Evolutionary conservation across 2,329 filamentous ascomycete species (phyloP).

Genomic region (Stagonosporopsis vannaccii): DNA sequence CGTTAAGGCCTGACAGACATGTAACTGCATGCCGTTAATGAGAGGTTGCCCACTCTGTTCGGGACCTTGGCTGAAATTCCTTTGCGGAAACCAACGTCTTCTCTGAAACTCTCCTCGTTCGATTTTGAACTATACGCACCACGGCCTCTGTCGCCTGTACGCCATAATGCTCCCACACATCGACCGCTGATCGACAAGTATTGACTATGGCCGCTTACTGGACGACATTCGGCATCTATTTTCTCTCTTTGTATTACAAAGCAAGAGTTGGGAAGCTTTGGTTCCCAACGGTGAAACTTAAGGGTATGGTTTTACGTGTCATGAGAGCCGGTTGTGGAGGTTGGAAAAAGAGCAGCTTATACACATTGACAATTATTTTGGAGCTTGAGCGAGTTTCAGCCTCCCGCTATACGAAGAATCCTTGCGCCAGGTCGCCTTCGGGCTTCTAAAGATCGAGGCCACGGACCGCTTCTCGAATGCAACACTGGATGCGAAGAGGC

Average conservation of each 20-base stretch:
- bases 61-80: constrained; percentile 4
- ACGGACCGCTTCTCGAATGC: background rate
- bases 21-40: background rate
- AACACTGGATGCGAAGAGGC: background rate
- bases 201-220: background rate
- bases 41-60: constrained; percentile 10
- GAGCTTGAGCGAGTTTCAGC: background rate
- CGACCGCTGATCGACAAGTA: background rate
- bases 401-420: background rate
- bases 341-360: background rate
- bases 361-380: background rate
- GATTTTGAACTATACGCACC: too few species aligned
- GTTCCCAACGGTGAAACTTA: background rate
- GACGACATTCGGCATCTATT: too few species aligned
- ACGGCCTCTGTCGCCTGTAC: background rate
- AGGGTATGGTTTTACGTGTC: background rate
- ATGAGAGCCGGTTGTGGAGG: background rate
- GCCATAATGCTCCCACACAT: background rate
- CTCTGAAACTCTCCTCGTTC: background rate
- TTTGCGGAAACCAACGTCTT: background rate
- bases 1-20: background rate
- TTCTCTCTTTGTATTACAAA: background rate
- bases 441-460: background rate
- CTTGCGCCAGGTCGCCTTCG: background rate
- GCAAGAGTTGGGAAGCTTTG: background rate